Evolutionary conservation across 73 alveolate species (phyloP), one percentile per base, ranked within the genome.

Genomic region (Paramecium pentaurelia): DNA sequence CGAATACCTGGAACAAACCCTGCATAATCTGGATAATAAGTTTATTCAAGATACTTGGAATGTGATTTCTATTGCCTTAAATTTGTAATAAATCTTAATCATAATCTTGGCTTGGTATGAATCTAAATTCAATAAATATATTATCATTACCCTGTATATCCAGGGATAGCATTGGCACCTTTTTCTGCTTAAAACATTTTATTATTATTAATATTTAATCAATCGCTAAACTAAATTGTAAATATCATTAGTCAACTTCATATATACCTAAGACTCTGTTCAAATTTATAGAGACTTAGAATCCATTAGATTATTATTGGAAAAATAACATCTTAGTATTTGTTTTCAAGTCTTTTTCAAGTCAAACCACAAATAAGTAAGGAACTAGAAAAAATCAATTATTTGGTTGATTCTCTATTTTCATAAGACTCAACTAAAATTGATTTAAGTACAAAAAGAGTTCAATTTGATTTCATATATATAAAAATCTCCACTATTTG

Each of bases 1-100:
- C 60, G 71, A 25, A 88, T 88, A 45, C 94, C 94, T 70, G 94
- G 94, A 42, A 88, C 87, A 45, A 71, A 88, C 32, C 94, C 94
- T 58, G 94, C 94, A 71, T 88, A 88, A 45, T 80, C 94, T 88
- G 18, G 18, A 10, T 37, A 14, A 71, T 70, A 40, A 71, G 6
- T 45, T 16, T 71, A 27, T 6, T 16, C 8, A 1, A 54, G 1
- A 32, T 80, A 80, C 91, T 80, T 80, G 91, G 91, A 6, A 80
- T 80, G 49, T 80, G 91, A 80, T 80, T 80, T 80, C 91, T 80
- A 12, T 40, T 80, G 49, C 91, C 91, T 47, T 40, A 12, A 44
- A 44, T 49, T 49, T 80, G 34, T 18, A 80, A 47, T 49, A 80
- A 45, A 22, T 80, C 91, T 80, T 80, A 16, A 27, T 80, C 91